Evolutionary conservation across 495 filamentous ascomycete species (phyloP).

Genomic region (Aspergillus taichungensis): DNA sequence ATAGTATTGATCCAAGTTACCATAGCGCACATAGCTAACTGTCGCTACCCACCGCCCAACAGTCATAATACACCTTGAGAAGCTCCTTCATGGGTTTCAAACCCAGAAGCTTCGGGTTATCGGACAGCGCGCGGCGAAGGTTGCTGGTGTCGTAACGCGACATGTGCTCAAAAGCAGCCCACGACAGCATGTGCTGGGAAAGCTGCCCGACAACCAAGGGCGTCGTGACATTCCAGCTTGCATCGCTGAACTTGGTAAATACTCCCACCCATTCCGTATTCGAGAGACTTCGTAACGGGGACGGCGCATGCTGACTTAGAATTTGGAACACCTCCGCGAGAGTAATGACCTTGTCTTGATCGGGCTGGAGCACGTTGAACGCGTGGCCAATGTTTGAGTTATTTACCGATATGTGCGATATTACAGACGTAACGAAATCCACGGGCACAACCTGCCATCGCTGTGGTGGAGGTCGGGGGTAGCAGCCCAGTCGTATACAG

Average conservation of each 20-base stretch:
- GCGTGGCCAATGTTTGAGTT: constrained; percentile 3
- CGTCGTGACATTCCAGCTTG: not conserved
- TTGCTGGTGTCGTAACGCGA: not conserved
- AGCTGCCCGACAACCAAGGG: not conserved
- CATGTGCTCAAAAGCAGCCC: constrained; percentile 1
- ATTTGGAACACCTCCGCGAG: not conserved
- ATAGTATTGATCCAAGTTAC: too few species aligned
- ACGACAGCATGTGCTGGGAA: not conserved
- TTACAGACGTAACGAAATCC: constrained; percentile 4
- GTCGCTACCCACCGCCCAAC: not conserved
- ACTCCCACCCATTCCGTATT: not conserved
- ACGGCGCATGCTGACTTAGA: not conserved
- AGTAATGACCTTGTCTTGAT: not conserved
- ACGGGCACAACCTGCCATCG: constrained; percentile 7
- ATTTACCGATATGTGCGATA: constrained; percentile 3
- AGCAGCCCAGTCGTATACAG: constrained; percentile 6
- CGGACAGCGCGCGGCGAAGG: not conserved
- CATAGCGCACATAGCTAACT: too few species aligned
- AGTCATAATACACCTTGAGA: constrained; percentile 1
- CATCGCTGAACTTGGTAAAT: not conserved
- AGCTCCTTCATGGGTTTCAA: not conserved
- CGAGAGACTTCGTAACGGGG: not conserved
- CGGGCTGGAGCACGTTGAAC: constrained; percentile 8
- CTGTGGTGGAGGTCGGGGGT: constrained; percentile 5
- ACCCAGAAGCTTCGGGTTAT: not conserved